A percentile compares a stretch with the other conserved stretches of the same genome.
Conservation (phyloP, 1,284 basidiomycete species). For the Albatrellus sp. region DNA sequence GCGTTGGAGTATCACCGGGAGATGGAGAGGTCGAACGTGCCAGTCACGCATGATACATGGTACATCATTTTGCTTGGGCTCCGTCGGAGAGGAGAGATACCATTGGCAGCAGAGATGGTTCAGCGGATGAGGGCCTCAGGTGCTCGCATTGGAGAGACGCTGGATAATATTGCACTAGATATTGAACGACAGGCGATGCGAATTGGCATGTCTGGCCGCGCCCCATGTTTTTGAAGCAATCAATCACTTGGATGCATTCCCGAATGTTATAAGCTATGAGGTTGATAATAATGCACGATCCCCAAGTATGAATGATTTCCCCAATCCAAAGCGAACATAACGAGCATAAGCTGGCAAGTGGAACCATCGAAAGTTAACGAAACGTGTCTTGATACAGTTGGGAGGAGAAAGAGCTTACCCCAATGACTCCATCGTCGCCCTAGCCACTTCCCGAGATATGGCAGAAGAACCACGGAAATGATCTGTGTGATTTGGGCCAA, state of each 20-base stretch:
- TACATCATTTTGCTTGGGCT: slow-evolving; percentile 59
- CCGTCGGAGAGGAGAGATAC: slow-evolving; percentile 39
- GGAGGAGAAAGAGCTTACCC: slow-evolving; percentile 37
- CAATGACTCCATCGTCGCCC: slow-evolving; percentile 80
- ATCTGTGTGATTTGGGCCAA: slow-evolving; percentile 75
- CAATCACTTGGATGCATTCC: no score
- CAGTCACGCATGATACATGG: slow-evolving; percentile 57
- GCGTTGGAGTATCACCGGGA: slow-evolving; percentile 53
- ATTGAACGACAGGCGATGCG: slow-evolving; percentile 23
- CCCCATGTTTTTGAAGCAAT: no score
- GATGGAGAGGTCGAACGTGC: slow-evolving; percentile 42
- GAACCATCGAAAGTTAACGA: slow-evolving; percentile 7
- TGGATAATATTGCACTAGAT: slow-evolving; percentile 25
- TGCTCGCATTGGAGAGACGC: slow-evolving; percentile 23
- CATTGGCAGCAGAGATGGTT: slow-evolving; percentile 44
- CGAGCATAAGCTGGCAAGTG: slow-evolving; percentile 50
- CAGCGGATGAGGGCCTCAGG: slow-evolving; percentile 38
- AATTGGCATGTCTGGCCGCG: slow-evolving; percentile 11
- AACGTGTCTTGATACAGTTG: slow-evolving; percentile 3
- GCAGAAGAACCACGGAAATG: slow-evolving; percentile 69
- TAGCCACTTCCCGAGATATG: slow-evolving; percentile 80
- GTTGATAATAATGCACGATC: slow-evolving; percentile 14
- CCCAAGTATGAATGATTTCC: slow-evolving; percentile 54
- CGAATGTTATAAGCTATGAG: slow-evolving; percentile 1
- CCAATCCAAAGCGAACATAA: slow-evolving; percentile 56